phyloP scores from a whole-genome alignment of 1,284 basidiomycete genomes.

The Rhodotorula sp. region DNA sequence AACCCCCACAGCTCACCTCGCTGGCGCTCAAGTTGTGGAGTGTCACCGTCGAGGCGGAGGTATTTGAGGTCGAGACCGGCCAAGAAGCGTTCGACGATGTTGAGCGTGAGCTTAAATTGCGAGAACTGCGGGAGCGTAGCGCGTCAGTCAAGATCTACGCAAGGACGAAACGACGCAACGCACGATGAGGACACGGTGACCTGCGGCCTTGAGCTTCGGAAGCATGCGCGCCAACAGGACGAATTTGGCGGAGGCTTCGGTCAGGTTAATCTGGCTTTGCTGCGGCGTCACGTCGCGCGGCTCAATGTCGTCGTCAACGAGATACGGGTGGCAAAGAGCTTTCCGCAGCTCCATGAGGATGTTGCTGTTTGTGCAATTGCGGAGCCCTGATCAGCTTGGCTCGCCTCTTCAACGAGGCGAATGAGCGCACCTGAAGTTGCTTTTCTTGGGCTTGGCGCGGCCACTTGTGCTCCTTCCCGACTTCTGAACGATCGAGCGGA shows the following conservation, averaged over 20 bases:
- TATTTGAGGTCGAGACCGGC: slow-evolving; percentile 45
- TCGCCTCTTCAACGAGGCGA: slow-evolving; percentile 42
- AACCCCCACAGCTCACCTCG: slow-evolving; percentile 1
- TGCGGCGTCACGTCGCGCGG: slow-evolving; percentile 48
- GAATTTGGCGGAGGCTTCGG: slow-evolving; percentile 70
- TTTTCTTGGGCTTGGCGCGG: slow-evolving; percentile 39
- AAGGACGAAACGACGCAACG: not conserved
- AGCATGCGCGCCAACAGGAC: slow-evolving; percentile 45
- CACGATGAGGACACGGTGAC: slow-evolving; percentile 44
- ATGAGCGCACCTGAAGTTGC: slow-evolving; percentile 46
- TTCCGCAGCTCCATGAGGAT: slow-evolving; percentile 72
- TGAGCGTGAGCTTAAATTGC: slow-evolving; percentile 47
- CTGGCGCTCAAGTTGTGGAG: slow-evolving; percentile 30
- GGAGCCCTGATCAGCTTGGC: not conserved
- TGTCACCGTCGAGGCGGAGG: slow-evolving; percentile 47
- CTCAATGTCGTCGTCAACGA: slow-evolving; percentile 78
- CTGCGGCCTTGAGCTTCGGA: slow-evolving; percentile 46
- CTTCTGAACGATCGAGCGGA: slow-evolving; percentile 38
- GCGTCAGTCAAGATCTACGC: not conserved
- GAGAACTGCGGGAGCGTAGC: slow-evolving; percentile 28
- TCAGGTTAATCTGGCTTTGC: slow-evolving; percentile 53
- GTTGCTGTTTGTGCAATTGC: slow-evolving; percentile 56
- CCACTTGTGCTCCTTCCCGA: slow-evolving; percentile 36
- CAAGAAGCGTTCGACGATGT: slow-evolving; percentile 48
- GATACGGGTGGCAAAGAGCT: slow-evolving; percentile 77